Conservation (phyloP, 192 early-diverging fungal genomes). For the Coemansia sp. region DNA sequence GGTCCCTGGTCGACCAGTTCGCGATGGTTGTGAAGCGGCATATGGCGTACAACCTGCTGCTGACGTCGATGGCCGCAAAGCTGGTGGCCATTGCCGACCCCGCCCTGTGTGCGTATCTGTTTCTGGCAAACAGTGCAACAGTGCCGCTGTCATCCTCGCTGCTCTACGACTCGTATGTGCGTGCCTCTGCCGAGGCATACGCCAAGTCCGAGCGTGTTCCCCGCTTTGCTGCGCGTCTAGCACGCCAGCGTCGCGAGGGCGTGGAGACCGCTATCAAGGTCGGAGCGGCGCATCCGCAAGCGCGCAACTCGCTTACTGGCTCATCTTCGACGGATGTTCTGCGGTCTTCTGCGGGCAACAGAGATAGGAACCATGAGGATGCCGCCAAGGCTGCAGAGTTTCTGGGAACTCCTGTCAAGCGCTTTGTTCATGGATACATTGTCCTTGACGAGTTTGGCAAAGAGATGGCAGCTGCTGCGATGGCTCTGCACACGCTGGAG, state of each 20-base stretch:
- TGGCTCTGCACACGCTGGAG: slow-evolving; percentile 55
- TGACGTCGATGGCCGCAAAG: slow-evolving; percentile 59
- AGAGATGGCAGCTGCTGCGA: slow-evolving; percentile 59
- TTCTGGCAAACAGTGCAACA: slow-evolving; percentile 36
- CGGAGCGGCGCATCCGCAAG: slow-evolving; percentile 29
- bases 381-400: slow-evolving; percentile 18
- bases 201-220: slow-evolving; percentile 45
- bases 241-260: slow-evolving; percentile 38
- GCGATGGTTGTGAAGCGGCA: slow-evolving; percentile 44
- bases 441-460: slow-evolving; percentile 66
- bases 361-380: slow-evolving; percentile 5
- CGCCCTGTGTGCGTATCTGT: slow-evolving; percentile 33
- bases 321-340: background rate
- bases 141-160: background rate
- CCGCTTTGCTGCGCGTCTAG: slow-evolving; percentile 36
- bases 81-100: slow-evolving; percentile 56
- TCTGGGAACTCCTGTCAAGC: slow-evolving; percentile 47
- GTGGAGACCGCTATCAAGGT: slow-evolving; percentile 48
- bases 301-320: background rate
- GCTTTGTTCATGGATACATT: slow-evolving; percentile 62
- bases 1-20: slow-evolving; percentile 53
- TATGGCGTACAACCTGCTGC: slow-evolving; percentile 60
- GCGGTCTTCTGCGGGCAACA: background rate
- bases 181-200: slow-evolving; percentile 44
- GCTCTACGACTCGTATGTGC: slow-evolving; percentile 38